Base-by-base conservation (phyloP, 768 basidiomycete species). In the Suillus bovinus region DNA sequence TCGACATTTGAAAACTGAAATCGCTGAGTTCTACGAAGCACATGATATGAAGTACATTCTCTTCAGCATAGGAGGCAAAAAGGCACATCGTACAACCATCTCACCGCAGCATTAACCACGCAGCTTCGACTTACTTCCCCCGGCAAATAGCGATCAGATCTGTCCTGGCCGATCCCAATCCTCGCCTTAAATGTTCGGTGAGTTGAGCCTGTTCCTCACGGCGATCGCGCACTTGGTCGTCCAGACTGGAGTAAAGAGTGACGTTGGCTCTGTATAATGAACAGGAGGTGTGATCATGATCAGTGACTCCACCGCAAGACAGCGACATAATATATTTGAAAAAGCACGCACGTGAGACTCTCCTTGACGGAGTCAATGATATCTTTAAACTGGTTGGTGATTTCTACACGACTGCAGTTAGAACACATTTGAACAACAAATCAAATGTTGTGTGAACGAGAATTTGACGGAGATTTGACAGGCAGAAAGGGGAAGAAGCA, bases 361-460 rank as follows among this genome's bases (percentile, higher is more conserved):
- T 76, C 74, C 50, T 74, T 74, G 27, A 68, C 70, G 71, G 41
- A 62, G 33, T 33, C 42, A 31, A 64, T 9, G 54, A 49, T 16
- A 54, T 41, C 61, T 36, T 59, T 58, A 20, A 59, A 61, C 58
- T 61, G 57, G 13, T 38, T 9, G 0, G 33, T 58, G 13, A 61
- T 38, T 61, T 59, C 61, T 61, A 24, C 24, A 61, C 10, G 17
- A 22, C 9, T 56, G 17, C 38, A 17, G 10, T 56, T 22, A 52
- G 53, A 24, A 36, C 27, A 16, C 17, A 38, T 39, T 33, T 44
- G 38, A 41, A 54, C 33, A 13, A 53, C 36, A 49, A 22, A 63
- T 57, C 70, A 67, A 54, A 53, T 69, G 62, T 22, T 72, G 46
- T 17, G 72, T 66, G 9, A 63, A 69, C 50, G 54, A 31, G 14